Evolutionary conservation across 2,329 filamentous ascomycete species (phyloP).

Genomic region (Pseudohalonectria lignicola): DNA sequence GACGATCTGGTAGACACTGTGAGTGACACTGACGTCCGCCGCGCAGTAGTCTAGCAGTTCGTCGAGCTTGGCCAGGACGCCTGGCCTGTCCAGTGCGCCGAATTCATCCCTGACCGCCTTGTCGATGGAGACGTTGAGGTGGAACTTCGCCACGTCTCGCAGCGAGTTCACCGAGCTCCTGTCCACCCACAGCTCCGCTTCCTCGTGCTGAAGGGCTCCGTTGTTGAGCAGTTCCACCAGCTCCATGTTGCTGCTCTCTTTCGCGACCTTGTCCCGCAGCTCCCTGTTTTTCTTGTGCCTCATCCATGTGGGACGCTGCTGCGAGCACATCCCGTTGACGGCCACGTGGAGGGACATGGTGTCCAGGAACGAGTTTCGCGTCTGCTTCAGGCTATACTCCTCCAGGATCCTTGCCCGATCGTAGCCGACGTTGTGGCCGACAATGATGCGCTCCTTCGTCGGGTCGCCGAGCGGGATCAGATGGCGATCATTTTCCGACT

Average conservation of each 20-base stretch:
- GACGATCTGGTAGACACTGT: constrained; percentile 86
- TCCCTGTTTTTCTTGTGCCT: constrained; percentile 88
- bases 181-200: constrained; percentile 93
- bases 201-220: constrained; percentile 61
- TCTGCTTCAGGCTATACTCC: constrained; percentile 78
- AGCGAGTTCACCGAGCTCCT: constrained; percentile 92
- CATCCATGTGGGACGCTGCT: constrained; percentile 94
- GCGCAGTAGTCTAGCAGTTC: constrained; percentile 89
- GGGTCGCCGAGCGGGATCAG: constrained; percentile 80
- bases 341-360: constrained; percentile 98
- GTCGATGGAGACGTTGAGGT: constrained; percentile 83
- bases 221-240: constrained; percentile 60
- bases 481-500: constrained; percentile 67
- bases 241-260: constrained; percentile 59
- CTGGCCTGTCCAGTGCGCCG: constrained; percentile 64
- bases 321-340: constrained; percentile 97
- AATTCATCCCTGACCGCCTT: constrained; percentile 83
- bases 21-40: constrained; percentile 84
- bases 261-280: constrained; percentile 66
- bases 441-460: constrained; percentile 59
- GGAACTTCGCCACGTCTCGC: constrained; percentile 91
- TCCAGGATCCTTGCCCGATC: constrained; percentile 81
- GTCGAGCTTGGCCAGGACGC: constrained; percentile 61
- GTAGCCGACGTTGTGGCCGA: constrained; percentile 94
- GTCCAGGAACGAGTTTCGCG: constrained; percentile 79